Evolutionary conservation across 805 yeast genomes (phyloP), one percentile per base, ranked within the genome.

Genomic region (Candida quercuum): DNA sequence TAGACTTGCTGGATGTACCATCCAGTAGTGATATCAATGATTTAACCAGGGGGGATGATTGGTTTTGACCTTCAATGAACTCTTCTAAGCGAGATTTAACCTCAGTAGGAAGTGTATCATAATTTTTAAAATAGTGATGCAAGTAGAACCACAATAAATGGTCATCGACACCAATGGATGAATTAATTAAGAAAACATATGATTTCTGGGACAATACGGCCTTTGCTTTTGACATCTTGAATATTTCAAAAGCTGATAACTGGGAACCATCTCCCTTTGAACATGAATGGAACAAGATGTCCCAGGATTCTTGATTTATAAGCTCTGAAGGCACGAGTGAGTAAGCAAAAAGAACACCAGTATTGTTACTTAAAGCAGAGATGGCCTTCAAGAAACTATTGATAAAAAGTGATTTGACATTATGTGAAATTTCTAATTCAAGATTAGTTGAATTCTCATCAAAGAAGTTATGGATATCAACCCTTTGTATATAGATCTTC

Each of bases 321-420:
- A 27, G 10, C 2, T 19, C 6, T 1, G 20, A 7, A 3, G 45
- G 49, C 4, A 47, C 14, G 9, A 32, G 32, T 6, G 45, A 34
- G 23, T 48, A 49, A 3, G 36, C 36, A 23, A 40, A 45, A 4
- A 50, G 29, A 7, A 47, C 39, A 13, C 56, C 56, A 1, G 52
- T 47, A 3, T 35, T 34, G 28, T 50, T 52, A 15, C 52, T 42
- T 1, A 33, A 7, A 1, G 25, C 32, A 0, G 48, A 32, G 1
- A 47, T 21, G 0, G 55, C 36, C 6, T 32, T 40, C 9, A 50
- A 26, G 1, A 45, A 30, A 4, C 38, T n/a, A 26, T 45, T 43
- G 18, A 39, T 24, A 17, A 42, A 39, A 10, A 52, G n/a, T 14
- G 32, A 12, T 28, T 42, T 39, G 5, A 38, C 25, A 0, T 20